A percentile compares a stretch with the other conserved stretches of the same genome.
These are phyloP conservation scores for Suillus subalutaceus DNA, from an alignment of 768 basidiomycete genomes.

Conservation along the genomic window DNA sequence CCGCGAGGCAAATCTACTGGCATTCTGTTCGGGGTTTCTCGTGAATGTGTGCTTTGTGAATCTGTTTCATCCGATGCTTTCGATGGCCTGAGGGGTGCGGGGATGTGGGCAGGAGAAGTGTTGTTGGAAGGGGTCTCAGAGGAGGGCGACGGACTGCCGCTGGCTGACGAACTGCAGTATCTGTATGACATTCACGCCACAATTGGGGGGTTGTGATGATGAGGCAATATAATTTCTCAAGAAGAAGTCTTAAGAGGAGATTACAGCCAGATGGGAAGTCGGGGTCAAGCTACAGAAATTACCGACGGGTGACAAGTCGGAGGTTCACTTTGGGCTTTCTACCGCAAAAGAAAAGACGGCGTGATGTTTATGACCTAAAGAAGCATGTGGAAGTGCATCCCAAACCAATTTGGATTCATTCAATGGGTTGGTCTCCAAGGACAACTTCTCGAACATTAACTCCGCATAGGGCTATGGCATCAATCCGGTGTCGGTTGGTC, in stretches of 20 bases:
- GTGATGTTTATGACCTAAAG: constrained; percentile 31
- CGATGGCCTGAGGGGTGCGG: constrained; percentile 39
- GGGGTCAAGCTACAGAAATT: constrained; percentile 30
- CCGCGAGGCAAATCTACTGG: constrained; percentile 55
- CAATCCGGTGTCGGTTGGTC: constrained; percentile 12
- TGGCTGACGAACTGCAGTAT: constrained; percentile 47
- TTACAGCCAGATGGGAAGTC: constrained; percentile 29
- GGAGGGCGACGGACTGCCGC: constrained; percentile 51
- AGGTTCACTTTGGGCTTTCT: constrained; percentile 31
- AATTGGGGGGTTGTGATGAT: constrained; percentile 21
- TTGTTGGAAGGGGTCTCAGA: constrained; percentile 46
- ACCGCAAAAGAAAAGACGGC: constrained; percentile 30
- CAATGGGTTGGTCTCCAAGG: constrained; percentile 26
- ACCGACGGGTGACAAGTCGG: constrained; percentile 31
- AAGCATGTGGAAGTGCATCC: constrained; percentile 19
- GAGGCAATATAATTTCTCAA: constrained; percentile 26
- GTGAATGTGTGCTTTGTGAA: constrained; percentile 21
- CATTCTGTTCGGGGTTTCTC: constrained; percentile 50
- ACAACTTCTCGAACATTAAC: constrained; percentile 35
- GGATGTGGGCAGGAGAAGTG: constrained; percentile 47
- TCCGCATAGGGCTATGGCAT: constrained; percentile 32
- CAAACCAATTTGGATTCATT: constrained; percentile 4
- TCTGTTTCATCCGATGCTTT: constrained; percentile 38
- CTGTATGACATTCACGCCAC: constrained; percentile 48
- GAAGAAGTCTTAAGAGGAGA: constrained; percentile 29